Conservation (phyloP, 352 stramenopile genomes). For the Pythium grandisporangium region DNA sequence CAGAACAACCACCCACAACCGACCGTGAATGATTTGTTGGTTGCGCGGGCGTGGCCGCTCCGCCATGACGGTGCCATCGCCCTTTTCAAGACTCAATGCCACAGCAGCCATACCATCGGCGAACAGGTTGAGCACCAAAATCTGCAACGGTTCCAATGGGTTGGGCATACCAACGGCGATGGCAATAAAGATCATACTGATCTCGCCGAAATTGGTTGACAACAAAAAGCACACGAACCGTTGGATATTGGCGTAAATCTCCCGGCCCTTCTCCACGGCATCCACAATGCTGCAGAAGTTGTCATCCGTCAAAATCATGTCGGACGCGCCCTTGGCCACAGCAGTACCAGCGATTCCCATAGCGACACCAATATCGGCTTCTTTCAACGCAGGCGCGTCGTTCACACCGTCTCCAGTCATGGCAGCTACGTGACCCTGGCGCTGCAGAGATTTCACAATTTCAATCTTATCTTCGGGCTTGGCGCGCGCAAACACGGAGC, state of each 20-base stretch:
- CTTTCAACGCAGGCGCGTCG: slow-evolving; percentile 95
- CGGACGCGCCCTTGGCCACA: slow-evolving; percentile 95
- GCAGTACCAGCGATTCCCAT: slow-evolving; percentile 97
- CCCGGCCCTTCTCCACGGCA: slow-evolving; percentile 93
- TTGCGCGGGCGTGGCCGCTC: slow-evolving; percentile 37
- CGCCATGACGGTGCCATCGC: slow-evolving; percentile 57
- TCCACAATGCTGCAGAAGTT: slow-evolving; percentile 97
- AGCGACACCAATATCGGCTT: slow-evolving; percentile 90
- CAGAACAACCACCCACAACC: slow-evolving; percentile 57
- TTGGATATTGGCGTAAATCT: slow-evolving; percentile 96
- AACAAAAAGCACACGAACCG: slow-evolving; percentile 98
- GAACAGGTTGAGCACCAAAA: slow-evolving; percentile 98
- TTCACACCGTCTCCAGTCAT: slow-evolving; percentile 99
- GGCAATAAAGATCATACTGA: slow-evolving; percentile 77
- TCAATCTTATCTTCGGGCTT: slow-evolving; percentile 93
- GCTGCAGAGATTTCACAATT: slow-evolving; percentile 92
- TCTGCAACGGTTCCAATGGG: slow-evolving; percentile 93
- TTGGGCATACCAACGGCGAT: slow-evolving; percentile 66
- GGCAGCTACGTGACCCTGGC: slow-evolving; percentile 73
- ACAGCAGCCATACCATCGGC: slow-evolving; percentile 87
- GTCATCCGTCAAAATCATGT: slow-evolving; percentile 97
- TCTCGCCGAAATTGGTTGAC: slow-evolving; percentile 94
- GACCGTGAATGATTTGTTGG: slow-evolving; percentile 58
- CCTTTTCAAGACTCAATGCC: slow-evolving; percentile 63
- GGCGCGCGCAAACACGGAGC: slow-evolving; percentile 92